Conservation (phyloP, 2,329 filamentous ascomycete species). For the Fusarium euwallaceae region DNA sequence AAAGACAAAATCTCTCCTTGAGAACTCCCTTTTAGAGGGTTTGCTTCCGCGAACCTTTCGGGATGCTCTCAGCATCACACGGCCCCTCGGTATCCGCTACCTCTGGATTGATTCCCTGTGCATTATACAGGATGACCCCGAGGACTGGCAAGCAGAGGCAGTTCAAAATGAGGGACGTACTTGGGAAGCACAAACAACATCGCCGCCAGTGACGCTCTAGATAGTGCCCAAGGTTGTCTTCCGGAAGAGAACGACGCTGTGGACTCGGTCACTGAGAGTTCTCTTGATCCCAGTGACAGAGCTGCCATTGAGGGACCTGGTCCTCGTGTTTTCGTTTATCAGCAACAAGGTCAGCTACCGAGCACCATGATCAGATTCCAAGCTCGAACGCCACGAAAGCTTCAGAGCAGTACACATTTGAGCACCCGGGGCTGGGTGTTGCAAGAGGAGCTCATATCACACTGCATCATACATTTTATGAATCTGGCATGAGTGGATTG, state of each 20-base stretch:
- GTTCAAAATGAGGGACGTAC: background rate
- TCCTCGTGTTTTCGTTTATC: background rate
- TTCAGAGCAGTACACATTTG: background rate
- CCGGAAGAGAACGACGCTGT: background rate
- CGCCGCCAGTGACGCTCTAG: slow-evolving; percentile 14
- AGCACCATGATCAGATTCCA: background rate
- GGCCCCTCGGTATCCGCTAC: background rate
- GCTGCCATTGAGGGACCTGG: background rate
- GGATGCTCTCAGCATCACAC: background rate
- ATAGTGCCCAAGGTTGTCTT: slow-evolving; percentile 15
- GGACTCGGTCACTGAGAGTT: background rate
- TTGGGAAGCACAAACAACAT: slow-evolving; percentile 13
- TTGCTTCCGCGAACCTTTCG: background rate
- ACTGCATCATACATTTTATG: slow-evolving; percentile 19
- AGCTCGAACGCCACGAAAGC: background rate
- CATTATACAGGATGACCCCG: background rate
- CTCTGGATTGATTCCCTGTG: background rate
- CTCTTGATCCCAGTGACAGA: background rate
- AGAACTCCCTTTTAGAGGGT: background rate
- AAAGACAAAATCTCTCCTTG: background rate
- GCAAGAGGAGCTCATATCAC: slow-evolving; percentile 18
- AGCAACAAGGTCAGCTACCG: background rate
- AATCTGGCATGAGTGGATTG: slow-evolving; percentile 20
- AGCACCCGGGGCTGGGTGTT: slow-evolving; percentile 14
- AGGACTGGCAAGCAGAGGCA: background rate